Evolutionary conservation across 306 rosid species (phyloP).

Genomic region (Corylus heterophylla): DNA sequence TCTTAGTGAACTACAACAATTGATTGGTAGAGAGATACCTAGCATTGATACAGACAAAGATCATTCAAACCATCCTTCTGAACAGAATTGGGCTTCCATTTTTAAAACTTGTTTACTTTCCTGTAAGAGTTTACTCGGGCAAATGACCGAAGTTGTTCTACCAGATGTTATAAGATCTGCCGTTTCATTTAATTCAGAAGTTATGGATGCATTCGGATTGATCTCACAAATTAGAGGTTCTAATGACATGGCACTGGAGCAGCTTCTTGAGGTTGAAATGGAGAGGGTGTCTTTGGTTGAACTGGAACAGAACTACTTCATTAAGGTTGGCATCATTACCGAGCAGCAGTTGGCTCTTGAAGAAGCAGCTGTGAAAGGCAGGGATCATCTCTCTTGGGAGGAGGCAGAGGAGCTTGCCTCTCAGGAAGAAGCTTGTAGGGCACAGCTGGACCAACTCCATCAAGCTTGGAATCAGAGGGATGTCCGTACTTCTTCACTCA

Average conservation of each 20-base stretch:
- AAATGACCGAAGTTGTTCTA: constrained; percentile 81
- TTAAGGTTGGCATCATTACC: constrained; percentile 81
- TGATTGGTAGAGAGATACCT: constrained; percentile 51
- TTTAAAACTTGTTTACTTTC: constrained; percentile 64
- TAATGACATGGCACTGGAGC: constrained; percentile 77
- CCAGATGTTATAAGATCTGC: constrained; percentile 76
- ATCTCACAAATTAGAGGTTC: constrained; percentile 89
- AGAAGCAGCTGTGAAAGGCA: constrained; percentile 86
- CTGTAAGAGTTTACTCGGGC: constrained; percentile 63
- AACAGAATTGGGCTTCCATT: constrained; percentile 73
- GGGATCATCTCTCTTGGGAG: constrained; percentile 98
- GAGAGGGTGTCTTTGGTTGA: constrained; percentile 78
- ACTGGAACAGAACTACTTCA: constrained; percentile 81
- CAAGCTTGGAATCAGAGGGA: constrained; percentile 94
- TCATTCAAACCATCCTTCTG: constrained; percentile 44
- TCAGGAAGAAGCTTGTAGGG: constrained; percentile 95
- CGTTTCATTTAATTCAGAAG: constrained; percentile 77
- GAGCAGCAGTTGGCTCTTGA: constrained; percentile 93
- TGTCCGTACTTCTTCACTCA: constrained; percentile 59
- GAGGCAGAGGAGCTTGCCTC: constrained; percentile 98
- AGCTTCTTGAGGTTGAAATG: constrained; percentile 77
- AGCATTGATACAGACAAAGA: constrained; percentile 40
- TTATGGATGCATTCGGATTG: constrained; percentile 91
- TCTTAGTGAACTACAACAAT: constrained; percentile 55
- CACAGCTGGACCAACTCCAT: constrained; percentile 85